These are phyloP conservation scores for Solanum tacnaense DNA, from an alignment of 257 asterid genomes.

Conservation along the genomic window DNA sequence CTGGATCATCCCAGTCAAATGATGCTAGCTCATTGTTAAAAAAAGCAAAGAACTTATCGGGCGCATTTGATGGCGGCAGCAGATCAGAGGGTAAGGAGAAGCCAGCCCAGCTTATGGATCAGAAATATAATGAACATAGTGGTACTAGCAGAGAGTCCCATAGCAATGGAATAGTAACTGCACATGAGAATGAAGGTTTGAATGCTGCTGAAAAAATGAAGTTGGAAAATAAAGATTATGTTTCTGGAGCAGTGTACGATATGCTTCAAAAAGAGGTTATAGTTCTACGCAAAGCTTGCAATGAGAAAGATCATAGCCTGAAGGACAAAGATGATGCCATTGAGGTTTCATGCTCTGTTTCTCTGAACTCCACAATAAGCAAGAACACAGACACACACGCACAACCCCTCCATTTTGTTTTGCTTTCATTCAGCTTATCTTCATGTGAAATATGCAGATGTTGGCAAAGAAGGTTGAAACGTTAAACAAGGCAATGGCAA, in stretches of 20 bases:
- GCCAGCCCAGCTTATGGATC: conserved; percentile 9
- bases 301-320: conserved; percentile 67
- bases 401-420: neutral
- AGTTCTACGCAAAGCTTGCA: conserved; percentile 58
- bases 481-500: conserved; percentile 76
- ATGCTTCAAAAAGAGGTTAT: conserved; percentile 90
- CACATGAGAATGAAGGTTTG: conserved; percentile 34
- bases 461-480: conserved; percentile 79
- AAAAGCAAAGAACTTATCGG: conserved; percentile 28
- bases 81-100: conserved; percentile 25
- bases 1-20: conserved; percentile 22
- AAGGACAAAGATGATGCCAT: conserved; percentile 82
- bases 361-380: neutral
- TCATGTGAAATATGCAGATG: conserved; percentile 39
- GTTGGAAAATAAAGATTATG: conserved; percentile 46
- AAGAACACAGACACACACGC: neutral
- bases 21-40: conserved; percentile 31
- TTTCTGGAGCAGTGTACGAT: conserved; percentile 74
- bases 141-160: conserved; percentile 20
- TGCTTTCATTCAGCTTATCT: neutral
- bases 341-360: conserved; percentile 37
- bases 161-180: conserved; percentile 23
- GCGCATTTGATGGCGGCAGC: conserved; percentile 29
- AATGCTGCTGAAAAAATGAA: conserved; percentile 25
- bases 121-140: conserved; percentile 15